Conservation (phyloP, 306 rosid genomes). For the Neltuma alba region DNA sequence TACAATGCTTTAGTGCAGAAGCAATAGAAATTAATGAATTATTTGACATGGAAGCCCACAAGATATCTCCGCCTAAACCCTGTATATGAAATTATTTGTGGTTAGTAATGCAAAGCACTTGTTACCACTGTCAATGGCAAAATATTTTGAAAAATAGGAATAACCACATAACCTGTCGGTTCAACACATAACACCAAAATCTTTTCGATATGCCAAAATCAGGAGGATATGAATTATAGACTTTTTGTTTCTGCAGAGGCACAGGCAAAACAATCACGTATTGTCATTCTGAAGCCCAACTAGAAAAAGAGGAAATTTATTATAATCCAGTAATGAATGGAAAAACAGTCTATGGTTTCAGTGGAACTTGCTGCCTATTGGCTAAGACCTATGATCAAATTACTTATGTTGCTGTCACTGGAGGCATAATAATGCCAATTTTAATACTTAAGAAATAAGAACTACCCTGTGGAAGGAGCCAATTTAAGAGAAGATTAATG, state of each 20-base stretch:
- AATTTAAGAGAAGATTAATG: constrained; percentile 12
- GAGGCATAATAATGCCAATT: background rate
- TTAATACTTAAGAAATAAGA: background rate
- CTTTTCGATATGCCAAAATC: constrained; percentile 84
- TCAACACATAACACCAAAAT: constrained; percentile 87
- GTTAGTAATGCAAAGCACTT: constrained; percentile 21
- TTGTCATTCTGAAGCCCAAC: background rate
- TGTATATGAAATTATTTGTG: constrained; percentile 32
- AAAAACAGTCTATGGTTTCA: constrained; percentile 15
- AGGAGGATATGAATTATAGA: constrained; percentile 69
- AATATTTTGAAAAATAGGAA: constrained; percentile 8
- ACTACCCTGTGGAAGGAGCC: constrained; percentile 9
- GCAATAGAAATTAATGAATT: constrained; percentile 66
- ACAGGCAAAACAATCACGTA: constrained; percentile 36
- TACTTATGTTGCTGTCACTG: background rate
- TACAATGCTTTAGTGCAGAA: constrained; percentile 72
- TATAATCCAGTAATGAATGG: constrained; percentile 19
- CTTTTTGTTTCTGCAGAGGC: constrained; percentile 83
- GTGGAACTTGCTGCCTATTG: background rate
- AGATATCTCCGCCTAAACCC: constrained; percentile 70
- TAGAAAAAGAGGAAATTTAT: background rate
- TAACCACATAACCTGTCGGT: constrained; percentile 58
- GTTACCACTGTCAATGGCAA: background rate
- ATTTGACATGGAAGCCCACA: constrained; percentile 91
- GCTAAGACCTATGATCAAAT: constrained; percentile 1